Evolutionary conservation across 257 asterid species (phyloP), one percentile per base, ranked within the genome.

Genomic region (Solanum arcanum): DNA sequence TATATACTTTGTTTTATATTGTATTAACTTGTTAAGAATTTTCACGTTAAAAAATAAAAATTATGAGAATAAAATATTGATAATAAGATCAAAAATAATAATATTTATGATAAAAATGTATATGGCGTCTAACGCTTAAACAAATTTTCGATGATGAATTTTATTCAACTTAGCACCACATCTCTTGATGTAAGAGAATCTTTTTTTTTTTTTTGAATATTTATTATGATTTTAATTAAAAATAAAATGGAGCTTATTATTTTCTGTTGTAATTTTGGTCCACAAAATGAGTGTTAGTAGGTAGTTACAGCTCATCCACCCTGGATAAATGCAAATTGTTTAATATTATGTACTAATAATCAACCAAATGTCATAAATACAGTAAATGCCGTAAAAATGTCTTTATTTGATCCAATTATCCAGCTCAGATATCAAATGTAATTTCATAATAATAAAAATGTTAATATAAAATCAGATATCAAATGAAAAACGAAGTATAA

Each of bases 251-350:
- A 62, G 14, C 21, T 23, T 82, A 11, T 23, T 69, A 16, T 69
- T 33, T 69, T 68, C 5, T 37, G 78, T 74, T 86, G 46, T 37
- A 76, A 83, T 86, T 29, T 46, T 44, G 37, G 77, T 64, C 86
- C 88, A 83, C 56, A 49, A 29, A 49, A 81, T 81, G 46, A 49
- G 85, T 10, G 69, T 31, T 46, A 52, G n/a, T 70, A 44, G 73
- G 69, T 69, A 20, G 68, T 69, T 39, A 85, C 92, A 94, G 91
- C 92, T 91, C 94, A 90, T 70, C 91, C 44, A 88, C 83, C 93
- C 66, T 75, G 37, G 29, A 31, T 10, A 80, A 47, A 46, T 80
- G 41, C 33, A 74, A 44, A 80, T 4, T 47, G 12, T 47, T 80
- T 80, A 80, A 80, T 29, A 41, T 31, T 81, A 29, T 46, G 84